These are phyloP conservation scores for Arachnomyces sp. DNA, from an alignment of 2,329 filamentous ascomycete genomes.

Conservation along the genomic window DNA sequence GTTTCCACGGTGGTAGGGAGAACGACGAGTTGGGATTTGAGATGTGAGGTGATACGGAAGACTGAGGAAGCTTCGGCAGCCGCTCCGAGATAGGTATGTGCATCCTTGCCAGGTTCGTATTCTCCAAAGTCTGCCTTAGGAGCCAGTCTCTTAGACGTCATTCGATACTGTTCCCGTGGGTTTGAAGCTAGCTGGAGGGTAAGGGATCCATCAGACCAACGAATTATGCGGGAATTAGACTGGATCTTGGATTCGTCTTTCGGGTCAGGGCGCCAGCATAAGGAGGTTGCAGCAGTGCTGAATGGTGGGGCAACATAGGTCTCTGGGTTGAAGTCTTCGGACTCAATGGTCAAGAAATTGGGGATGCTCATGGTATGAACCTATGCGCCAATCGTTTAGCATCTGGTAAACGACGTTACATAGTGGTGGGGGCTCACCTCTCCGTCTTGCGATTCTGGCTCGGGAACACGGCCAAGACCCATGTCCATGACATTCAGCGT, in stretches of 20 bases:
- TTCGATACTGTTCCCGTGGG: conserved; percentile 52
- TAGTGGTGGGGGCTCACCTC: conserved; percentile 22
- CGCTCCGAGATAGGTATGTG: conserved; percentile 56
- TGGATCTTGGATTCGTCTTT: conserved; percentile 49
- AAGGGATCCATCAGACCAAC: conserved; percentile 60
- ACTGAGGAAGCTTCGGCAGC: conserved; percentile 50
- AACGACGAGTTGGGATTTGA: conserved; percentile 52
- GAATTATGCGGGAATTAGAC: conserved; percentile 57
- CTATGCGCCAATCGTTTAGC: conserved; percentile 23
- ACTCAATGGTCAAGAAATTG: conserved; percentile 53
- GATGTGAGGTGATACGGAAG: conserved; percentile 53
- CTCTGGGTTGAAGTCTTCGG: conserved; percentile 51
- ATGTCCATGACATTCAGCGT: conserved; percentile 47
- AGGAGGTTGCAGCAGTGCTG: conserved; percentile 54
- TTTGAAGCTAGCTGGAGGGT: conserved; percentile 58
- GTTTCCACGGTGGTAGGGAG: conserved; percentile 47
- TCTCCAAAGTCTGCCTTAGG: conserved; percentile 39
- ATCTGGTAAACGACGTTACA: neutral
- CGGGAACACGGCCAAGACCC: conserved; percentile 48
- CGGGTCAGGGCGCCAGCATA: conserved; percentile 59
- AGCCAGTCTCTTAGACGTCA: conserved; percentile 50
- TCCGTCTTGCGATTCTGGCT: conserved; percentile 43
- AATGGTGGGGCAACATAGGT: conserved; percentile 55
- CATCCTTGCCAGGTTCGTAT: conserved; percentile 49
- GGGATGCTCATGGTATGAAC: conserved; percentile 58